Evolutionary conservation across 192 early-diverging fungal genomes (phyloP), one percentile per base, ranked within the genome.

Genomic region (Coemansia interrupta): DNA sequence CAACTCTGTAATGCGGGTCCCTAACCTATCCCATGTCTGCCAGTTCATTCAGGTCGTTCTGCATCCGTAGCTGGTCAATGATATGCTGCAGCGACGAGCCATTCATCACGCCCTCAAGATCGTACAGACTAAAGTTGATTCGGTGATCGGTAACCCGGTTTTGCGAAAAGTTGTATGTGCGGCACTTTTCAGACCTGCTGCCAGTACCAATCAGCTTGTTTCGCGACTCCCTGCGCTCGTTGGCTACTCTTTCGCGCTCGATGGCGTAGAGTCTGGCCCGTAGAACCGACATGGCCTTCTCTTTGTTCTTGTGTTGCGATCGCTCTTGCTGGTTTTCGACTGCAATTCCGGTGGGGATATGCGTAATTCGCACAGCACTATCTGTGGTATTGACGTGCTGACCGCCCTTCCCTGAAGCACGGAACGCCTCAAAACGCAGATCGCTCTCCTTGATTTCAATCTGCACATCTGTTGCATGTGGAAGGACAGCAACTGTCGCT

Each of bases 381-480:
- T 97, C 94, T 0, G 96, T 96, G 3, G 89, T 97, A 53, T 96
- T 98, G 7, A 97, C 94, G 65, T 96, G 94, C 83, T 92, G 90
- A 14, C 90, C 90, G n/a, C 90, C 90, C n/a, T 86, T 83, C 12
- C 90, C 90, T 13, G 85, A 87, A 22, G 90, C 85, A 6, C 90
- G 77, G 59, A 84, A 90, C 26, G 84, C 80, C 54, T 92, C 90
- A 23, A 90, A 81, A 1, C 85, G 77, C 5, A 92, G 66, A 49
- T 90, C 89, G 0, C 70, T 63, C 17, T 89, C 87, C 4, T 76
- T 76, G 20, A 92, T 81, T 45, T 85, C 82, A 13, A 89, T 81
- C 29, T 90, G 80, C 5, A 90, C 85, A 38, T 90, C 79, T 17
- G 84, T 82, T 6, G 90, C 84, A 40, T 90, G 81, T 2, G 90